Base-by-base conservation (phyloP, 1,284 basidiomycete species). In the Tilletia indica region DNA sequence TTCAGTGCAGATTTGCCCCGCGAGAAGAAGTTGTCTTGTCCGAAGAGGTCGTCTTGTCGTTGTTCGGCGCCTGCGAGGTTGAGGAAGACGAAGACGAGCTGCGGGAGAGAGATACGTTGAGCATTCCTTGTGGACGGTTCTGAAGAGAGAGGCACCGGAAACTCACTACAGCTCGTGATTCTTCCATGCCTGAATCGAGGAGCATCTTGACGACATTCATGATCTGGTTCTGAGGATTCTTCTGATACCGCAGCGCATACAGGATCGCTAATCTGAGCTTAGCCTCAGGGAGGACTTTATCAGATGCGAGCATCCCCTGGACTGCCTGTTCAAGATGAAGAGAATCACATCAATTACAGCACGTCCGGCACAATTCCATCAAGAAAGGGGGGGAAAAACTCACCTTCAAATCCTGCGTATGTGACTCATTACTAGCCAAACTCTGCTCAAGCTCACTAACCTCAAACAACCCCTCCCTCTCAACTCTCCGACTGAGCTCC, bases 391-490 rank as follows among this genome's bases (percentile, higher is more conserved):
- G 25, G 6, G 5, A 34, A 5, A 49, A 11, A 6, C 87, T 75
- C 76, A 93, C 94, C 87, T 89, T 92, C 76, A 93, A 88, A 86
- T 99, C 97, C 38, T 91, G 89, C 1, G 86, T 85, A 79, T 89
- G 89, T 74, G 92, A 93, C 70, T 95, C 91, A 74, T 92, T 94
- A 51, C 93, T 93, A 2, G 95, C 95, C 70, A 99, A 87, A 51
- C 94, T 94, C 85, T 99, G 97, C 84, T 99, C 97, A 16, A 98
- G 89, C 86, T 99, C 97, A 47, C 93, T 93, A 0, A 97, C 89
- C 71, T 93, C 92, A 61, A 99, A 71, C 16, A 83, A 72, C 31
- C 74, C 92, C 81, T 95, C 91, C 74, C 90, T 87, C 68, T 91
- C 92, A 25, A 99, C 94, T 51, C 97, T 85, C 72, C 94, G 87